Evolutionary conservation across 441 rosid genomes (phyloP).

Genomic region (Mallotus repandus): DNA sequence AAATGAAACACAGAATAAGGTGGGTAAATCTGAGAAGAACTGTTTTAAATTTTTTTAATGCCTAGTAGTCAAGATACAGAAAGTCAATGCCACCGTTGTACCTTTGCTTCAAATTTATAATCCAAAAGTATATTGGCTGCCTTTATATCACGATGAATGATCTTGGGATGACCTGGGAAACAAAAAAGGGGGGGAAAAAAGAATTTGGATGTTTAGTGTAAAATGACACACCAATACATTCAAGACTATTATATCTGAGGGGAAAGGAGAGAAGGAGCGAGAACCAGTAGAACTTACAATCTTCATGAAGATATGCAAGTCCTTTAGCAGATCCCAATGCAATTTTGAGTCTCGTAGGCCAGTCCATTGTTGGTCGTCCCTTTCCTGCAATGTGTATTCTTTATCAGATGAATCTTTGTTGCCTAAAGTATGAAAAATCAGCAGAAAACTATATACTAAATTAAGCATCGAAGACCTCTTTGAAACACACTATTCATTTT

Average conservation of each 20-base stretch:
- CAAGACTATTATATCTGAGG: not conserved
- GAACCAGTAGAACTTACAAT: conserved; percentile 52
- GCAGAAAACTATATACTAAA: not conserved
- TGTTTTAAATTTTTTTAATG: not conserved
- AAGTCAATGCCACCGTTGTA: conserved; percentile 21
- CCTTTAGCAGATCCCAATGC: conserved; percentile 98
- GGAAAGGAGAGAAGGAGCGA: not conserved
- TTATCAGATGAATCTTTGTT: conserved; percentile 14
- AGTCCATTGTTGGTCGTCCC: conserved; percentile 87
- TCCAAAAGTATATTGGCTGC: conserved; percentile 85
- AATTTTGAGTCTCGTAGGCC: conserved; percentile 74
- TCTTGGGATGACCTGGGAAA: conserved; percentile 88
- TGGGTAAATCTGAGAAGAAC: not conserved
- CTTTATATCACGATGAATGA: conserved; percentile 98
- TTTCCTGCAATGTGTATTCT: conserved; percentile 49
- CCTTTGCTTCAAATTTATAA: conserved; percentile 94
- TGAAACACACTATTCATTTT: no score
- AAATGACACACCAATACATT: not conserved
- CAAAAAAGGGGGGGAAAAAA: not conserved
- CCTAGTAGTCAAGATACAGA: not conserved
- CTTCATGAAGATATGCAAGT: conserved; percentile 97
- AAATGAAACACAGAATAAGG: not conserved
- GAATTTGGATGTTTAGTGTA: conserved; percentile 1
- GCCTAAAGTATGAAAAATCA: not conserved
- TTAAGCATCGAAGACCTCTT: not conserved